Evolutionary conservation across 495 filamentous ascomycete genomes (phyloP).

Genomic region (Aspergillus affinis): DNA sequence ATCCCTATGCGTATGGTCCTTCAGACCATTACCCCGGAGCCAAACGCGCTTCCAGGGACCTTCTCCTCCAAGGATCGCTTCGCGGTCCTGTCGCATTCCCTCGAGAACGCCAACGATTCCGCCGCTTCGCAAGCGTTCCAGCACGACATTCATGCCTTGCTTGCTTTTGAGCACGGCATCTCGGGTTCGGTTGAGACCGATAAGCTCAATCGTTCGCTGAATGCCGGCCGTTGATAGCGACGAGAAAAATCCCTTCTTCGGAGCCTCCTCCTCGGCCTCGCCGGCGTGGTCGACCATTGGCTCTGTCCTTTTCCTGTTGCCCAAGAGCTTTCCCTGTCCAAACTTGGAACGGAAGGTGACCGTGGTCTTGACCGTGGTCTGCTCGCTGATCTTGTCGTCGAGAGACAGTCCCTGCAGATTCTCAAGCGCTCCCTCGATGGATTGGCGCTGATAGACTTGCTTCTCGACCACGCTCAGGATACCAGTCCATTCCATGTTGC

Average conservation of each 20-base stretch:
- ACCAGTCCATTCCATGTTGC: constrained; percentile 86
- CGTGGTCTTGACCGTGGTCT: constrained; percentile 77
- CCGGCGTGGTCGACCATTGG: constrained; percentile 21
- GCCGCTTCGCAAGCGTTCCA: constrained; percentile 78
- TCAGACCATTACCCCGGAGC: constrained; percentile 35
- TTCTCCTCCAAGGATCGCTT: constrained; percentile 43
- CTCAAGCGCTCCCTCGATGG: constrained; percentile 21
- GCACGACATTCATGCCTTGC: constrained; percentile 92
- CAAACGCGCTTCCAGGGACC: constrained; percentile 52
- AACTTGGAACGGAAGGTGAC: constrained; percentile 84
- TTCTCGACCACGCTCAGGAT: constrained; percentile 90
- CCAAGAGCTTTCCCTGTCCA: constrained; percentile 68
- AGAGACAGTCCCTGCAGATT: constrained; percentile 30
- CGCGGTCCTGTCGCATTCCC: constrained; percentile 72
- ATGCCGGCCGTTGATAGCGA: constrained; percentile 78
- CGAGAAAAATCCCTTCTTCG: constrained; percentile 63
- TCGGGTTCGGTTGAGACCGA: constrained; percentile 79
- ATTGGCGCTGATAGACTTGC: constrained; percentile 67
- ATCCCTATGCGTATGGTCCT: constrained; percentile 25
- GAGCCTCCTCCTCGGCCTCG: constrained; percentile 51
- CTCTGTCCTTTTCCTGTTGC: constrained; percentile 38
- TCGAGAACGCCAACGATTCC: constrained; percentile 85
- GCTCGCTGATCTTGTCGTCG: constrained; percentile 50
- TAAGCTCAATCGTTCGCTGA: constrained; percentile 84
- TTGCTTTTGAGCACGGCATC: constrained; percentile 84